These are phyloP conservation scores for Cytospora mali DNA, from an alignment of 2,329 filamentous ascomycete species.

Conservation along the genomic window DNA sequence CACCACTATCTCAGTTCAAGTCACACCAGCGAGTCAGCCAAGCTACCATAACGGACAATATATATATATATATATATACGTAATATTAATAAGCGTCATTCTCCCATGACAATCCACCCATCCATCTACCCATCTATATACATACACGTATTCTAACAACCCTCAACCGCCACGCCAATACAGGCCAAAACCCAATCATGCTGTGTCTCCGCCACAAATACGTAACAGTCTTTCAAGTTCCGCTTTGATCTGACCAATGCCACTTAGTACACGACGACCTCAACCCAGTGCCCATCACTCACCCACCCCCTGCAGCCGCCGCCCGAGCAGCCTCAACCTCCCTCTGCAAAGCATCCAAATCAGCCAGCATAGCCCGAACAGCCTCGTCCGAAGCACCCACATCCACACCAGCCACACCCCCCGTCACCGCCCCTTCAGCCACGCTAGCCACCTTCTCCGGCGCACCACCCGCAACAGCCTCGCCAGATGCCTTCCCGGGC, in stretches of 20 bases:
- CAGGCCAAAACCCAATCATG: not conserved
- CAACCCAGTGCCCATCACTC: not conserved
- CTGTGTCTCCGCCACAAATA: not conserved
- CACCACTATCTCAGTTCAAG: not conserved
- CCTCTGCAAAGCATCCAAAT: slow-evolving; percentile 70
- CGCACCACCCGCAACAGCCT: slow-evolving; percentile 1
- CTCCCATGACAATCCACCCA: slow-evolving; percentile 7
- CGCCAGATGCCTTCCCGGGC: slow-evolving; percentile 25
- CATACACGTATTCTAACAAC: not conserved
- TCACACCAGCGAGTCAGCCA: not conserved
- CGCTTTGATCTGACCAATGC: not conserved
- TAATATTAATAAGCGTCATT: not conserved
- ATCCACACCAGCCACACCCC: slow-evolving; percentile 36
- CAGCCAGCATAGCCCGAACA: slow-evolving; percentile 67
- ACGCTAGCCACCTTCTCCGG: slow-evolving; percentile 29
- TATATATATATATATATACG: too few relatives aligned
- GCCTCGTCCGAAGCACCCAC: slow-evolving; percentile 38
- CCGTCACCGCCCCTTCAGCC: slow-evolving; percentile 31
- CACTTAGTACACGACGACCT: too few relatives aligned
- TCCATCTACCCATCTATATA: slow-evolving; percentile 11
- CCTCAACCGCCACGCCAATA: not conserved
- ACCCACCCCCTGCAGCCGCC: slow-evolving; percentile 37
- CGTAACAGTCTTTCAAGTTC: not conserved
- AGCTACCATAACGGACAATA: not conserved
- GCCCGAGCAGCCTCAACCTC: slow-evolving; percentile 72